A percentile compares a stretch with the other conserved stretches of the same genome.
Evolutionary conservation across 116 monocot species (phyloP).

Genomic region (Cymodocea nodosa): DNA sequence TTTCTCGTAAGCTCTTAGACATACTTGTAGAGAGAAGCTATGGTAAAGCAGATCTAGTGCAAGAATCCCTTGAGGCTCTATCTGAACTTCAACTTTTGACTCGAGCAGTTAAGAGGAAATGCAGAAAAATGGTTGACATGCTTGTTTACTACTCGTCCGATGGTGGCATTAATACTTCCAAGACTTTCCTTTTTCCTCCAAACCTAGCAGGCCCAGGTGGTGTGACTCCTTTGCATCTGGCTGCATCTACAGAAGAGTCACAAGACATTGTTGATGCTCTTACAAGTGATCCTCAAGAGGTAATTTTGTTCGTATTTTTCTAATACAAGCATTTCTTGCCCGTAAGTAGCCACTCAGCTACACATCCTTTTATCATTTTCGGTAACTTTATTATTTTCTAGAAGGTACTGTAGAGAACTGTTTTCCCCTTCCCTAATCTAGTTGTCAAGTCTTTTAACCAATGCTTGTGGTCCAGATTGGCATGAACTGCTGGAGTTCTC

Average conservation of each 20-base stretch:
- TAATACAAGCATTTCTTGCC: not conserved
- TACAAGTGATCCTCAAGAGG: slow-evolving; percentile 80
- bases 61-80: slow-evolving; percentile 46
- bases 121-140: slow-evolving; percentile 63
- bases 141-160: slow-evolving; percentile 48
- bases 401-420: not conserved
- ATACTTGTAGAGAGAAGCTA: slow-evolving; percentile 36
- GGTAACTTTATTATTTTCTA: not conserved
- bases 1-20: slow-evolving; percentile 49
- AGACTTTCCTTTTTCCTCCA: slow-evolving; percentile 50
- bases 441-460: not conserved
- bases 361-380: too few relatives aligned
- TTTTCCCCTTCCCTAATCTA: too few relatives aligned
- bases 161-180: slow-evolving; percentile 10
- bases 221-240: slow-evolving; percentile 68
- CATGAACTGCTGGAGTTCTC: slow-evolving; percentile 55
- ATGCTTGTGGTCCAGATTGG: slow-evolving; percentile 41
- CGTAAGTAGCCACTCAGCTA: too few relatives aligned
- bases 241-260: slow-evolving; percentile 46
- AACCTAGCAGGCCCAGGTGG: slow-evolving; percentile 59
- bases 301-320: slow-evolving; percentile 8
- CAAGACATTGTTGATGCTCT: slow-evolving; percentile 72
- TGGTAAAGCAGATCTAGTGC: slow-evolving; percentile 10
- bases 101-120: slow-evolving; percentile 75
- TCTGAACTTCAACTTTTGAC: slow-evolving; percentile 58